Evolutionary conservation across 345 rosid genomes (phyloP), one percentile per base, ranked within the genome.

Genomic region (Eucalyptus polyanthemos): DNA sequence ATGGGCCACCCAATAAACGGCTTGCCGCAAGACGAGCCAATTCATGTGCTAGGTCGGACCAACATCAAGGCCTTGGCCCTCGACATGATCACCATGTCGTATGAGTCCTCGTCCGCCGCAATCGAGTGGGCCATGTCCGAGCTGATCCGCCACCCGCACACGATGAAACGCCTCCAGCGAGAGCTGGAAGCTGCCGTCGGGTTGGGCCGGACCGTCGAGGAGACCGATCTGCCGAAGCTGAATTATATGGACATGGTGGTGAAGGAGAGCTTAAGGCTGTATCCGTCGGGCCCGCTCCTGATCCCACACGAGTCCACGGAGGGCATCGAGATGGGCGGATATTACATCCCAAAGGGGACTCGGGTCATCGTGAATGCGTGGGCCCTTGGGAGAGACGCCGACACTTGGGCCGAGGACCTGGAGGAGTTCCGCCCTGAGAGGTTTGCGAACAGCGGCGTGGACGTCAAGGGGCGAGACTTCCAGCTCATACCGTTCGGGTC

Each of bases 91-190:
- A 76, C 60, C 22, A 92, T 81, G 3, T 81, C 91, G 17, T 31
- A 90, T 2, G 93, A 92, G 9, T 88, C 92, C 27, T 83, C 91
- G 4, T 19, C 91, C 3, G 19, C 88, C 3, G 51, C 87, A 3
- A 83, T 91, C 5, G 94, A 91, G 27, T 93, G 94, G 94, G 90
- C 85, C 22, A 37, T 92, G 8, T 88, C 92, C 1, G 94, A 93
- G 69, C 54, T 92, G 11, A 12, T 89, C 29, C 90, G 91, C 65
- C 86, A 92, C 53, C 92, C 92, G 2, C 88, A 47, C 6, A 88
- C 88, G 4, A 90, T 88, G 91, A 45, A n/a, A 49, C 29, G 51
- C 14, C 91, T 93, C 19, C 92, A 81, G 42, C 27, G 89, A 56
- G 93, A 93, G 87, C 34, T 93, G 6, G 87, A 91, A 25, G 54